Evolutionary conservation across 2,329 filamentous ascomycete genomes (phyloP).

Genomic region (Xylaria sp.): DNA sequence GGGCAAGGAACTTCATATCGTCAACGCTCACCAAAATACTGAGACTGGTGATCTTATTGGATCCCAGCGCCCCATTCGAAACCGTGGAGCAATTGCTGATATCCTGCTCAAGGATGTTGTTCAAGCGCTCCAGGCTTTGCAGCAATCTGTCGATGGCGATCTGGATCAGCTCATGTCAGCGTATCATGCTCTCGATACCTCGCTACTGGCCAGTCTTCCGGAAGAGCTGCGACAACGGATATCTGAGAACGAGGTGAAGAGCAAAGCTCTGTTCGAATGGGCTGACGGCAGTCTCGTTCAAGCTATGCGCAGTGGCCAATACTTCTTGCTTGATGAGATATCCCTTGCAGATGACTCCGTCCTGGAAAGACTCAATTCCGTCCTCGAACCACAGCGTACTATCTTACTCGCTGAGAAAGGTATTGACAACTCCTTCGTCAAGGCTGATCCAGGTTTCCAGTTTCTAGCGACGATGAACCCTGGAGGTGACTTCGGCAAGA

Average conservation of each 20-base stretch:
- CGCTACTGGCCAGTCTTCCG: slow-evolving; percentile 43
- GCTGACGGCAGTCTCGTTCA: slow-evolving; percentile 88
- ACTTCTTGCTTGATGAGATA: slow-evolving; percentile 95
- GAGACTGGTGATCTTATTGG: slow-evolving; percentile 97
- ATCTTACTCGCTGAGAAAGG: slow-evolving; percentile 93
- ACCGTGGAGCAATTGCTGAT: slow-evolving; percentile 67
- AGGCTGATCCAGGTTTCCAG: slow-evolving; percentile 75
- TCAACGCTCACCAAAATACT: slow-evolving; percentile 97
- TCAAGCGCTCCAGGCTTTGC: slow-evolving; percentile 39
- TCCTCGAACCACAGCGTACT: slow-evolving; percentile 81
- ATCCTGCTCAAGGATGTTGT: slow-evolving; percentile 58
- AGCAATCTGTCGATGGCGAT: slow-evolving; percentile 37
- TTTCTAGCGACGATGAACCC: slow-evolving; percentile 99
- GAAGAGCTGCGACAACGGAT: slow-evolving; percentile 44
- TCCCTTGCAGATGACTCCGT: slow-evolving; percentile 97
- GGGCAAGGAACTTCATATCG: slow-evolving; percentile 70
- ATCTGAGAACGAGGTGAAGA: slow-evolving; percentile 50
- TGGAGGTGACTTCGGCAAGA: slow-evolving; percentile 96
- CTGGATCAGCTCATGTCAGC: slow-evolving; percentile 52
- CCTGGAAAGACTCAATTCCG: slow-evolving; percentile 90
- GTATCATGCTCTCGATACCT: slow-evolving; percentile 51
- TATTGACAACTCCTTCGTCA: slow-evolving; percentile 71
- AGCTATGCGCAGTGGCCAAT: slow-evolving; percentile 83
- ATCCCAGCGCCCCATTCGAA: slow-evolving; percentile 85
- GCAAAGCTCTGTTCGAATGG: slow-evolving; percentile 92